Evolutionary conservation across 306 rosid species (phyloP), one percentile per base, ranked within the genome.

Genomic region (Gleditsia sinensis): DNA sequence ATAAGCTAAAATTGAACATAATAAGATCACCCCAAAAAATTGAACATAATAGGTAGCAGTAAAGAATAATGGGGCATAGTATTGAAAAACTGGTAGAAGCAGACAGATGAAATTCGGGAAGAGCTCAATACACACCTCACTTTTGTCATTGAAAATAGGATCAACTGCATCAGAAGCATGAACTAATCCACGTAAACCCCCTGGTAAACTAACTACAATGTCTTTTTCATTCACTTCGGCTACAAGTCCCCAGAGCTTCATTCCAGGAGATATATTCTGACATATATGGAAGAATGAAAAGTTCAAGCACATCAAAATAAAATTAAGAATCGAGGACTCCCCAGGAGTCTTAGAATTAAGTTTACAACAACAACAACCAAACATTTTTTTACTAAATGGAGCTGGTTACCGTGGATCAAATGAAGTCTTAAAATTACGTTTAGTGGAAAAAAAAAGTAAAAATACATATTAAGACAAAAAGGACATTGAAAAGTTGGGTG

Each of bases 151-250:
- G 72, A 79, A 82, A 81, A 88, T 71, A 62, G 93, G 87, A 87
- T 91, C 96, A 40, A 87, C 17, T 21, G 92, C 97, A 78, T 90
- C 95, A 73, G 90, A 77, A 58, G 89, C 88, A 46, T 91, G 89
- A 72, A 91, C 96, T 65, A 94, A 77, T 56, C 98, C 98, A 45
- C 97, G 96, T 75, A 94, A 77, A 53, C 97, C 99, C 51, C 99
- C 93, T 0, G 97, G 99, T 45, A 94, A 79, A 83, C 96, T 85
- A 75, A 94, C 72, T 50, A 92, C 93, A 37, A 92, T 87, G 73
- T 94, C 99, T 78, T 88, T 92, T 12, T 86, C 91, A 69, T 90
- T 90, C 65, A 94, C 96, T 90, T 94, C 99, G n/a, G 93, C 80
- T 46, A 94, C 81, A 56, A 91, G 91, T 82, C 99, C 99, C 95